Percentiles rank a stretch among this genome's conserved stretches.
phyloP scores from a whole-genome alignment of 140 eudicot genomes.

The Oenanthe javanica region DNA sequence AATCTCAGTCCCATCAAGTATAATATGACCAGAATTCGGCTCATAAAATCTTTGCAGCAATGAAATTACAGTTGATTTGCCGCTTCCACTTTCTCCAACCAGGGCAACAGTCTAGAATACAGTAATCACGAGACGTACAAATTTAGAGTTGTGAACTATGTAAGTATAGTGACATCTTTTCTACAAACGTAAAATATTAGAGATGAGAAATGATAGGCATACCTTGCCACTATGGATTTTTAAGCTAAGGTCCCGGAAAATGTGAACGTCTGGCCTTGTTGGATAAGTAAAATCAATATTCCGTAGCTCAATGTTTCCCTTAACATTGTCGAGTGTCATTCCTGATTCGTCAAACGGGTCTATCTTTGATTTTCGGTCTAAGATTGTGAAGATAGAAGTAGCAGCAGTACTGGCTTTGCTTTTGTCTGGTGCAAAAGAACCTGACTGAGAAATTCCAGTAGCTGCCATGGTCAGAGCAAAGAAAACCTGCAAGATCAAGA shows the following conservation, averaged over 20 bases:
- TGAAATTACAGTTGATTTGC: slow-evolving; percentile 16
- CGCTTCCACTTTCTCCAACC: slow-evolving; percentile 22
- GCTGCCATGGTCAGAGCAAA: slow-evolving; percentile 24
- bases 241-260: slow-evolving; percentile 19
- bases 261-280: slow-evolving; percentile 18
- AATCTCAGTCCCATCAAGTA: slow-evolving; percentile 16
- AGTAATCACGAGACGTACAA: not conserved
- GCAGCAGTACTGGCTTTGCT: slow-evolving; percentile 24
- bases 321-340: slow-evolving; percentile 4
- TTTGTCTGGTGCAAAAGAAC: slow-evolving; percentile 15
- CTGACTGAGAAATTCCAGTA: slow-evolving; percentile 12
- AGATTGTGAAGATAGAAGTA: slow-evolving; percentile 22
- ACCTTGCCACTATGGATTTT: slow-evolving; percentile 25
- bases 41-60: slow-evolving; percentile 19
- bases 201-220: not conserved
- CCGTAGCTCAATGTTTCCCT: slow-evolving; percentile 19
- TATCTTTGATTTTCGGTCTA: slow-evolving; percentile 25
- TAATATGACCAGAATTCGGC: slow-evolving; percentile 9
- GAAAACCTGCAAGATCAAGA: slow-evolving; percentile 24
- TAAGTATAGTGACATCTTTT: not conserved
- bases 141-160: not conserved
- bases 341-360: slow-evolving; percentile 29
- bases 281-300: slow-evolving; percentile 23
- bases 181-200: not conserved
- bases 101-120: slow-evolving; percentile 3